Percentiles rank a stretch among this genome's conserved stretches.
Evolutionary conservation across 2,329 filamentous ascomycete species (phyloP).

Genomic region (Scortechinia acanthostroma): DNA sequence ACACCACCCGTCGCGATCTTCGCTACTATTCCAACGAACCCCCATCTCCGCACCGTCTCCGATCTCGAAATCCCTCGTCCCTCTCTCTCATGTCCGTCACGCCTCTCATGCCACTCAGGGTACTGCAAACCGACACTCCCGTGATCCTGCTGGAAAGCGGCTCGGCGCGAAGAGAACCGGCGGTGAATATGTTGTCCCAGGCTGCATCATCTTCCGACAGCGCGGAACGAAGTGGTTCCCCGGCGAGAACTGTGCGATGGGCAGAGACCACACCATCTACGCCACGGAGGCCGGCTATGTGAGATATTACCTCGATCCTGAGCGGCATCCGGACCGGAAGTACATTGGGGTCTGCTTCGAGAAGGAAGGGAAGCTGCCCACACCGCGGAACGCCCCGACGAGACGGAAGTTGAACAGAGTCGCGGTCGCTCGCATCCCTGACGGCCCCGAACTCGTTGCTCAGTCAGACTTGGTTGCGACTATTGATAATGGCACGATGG

Average conservation of each 20-base stretch:
- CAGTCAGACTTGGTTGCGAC: conserved; percentile 1
- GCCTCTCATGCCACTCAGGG: conserved; percentile 1
- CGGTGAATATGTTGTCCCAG: conserved; percentile 58
- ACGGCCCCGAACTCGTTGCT: background rate
- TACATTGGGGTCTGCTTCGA: conserved; percentile 63
- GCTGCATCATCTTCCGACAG: conserved; percentile 67
- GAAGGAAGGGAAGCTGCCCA: conserved; percentile 48
- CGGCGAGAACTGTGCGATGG: conserved; percentile 63
- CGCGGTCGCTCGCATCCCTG: background rate
- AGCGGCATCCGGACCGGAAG: conserved; percentile 49
- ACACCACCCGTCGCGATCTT: background rate
- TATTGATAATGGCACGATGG: background rate
- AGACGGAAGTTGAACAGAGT: background rate
- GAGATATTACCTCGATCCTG: conserved; percentile 60
- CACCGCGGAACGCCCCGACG: conserved; percentile 44
- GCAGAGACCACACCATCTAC: conserved; percentile 64
- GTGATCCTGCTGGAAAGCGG: conserved; percentile 58
- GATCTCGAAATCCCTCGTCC: background rate
- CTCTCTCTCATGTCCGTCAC: background rate
- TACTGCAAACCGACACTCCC: conserved; percentile 40
- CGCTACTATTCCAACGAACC: background rate
- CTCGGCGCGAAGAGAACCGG: conserved; percentile 61
- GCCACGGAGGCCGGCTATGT: conserved; percentile 57
- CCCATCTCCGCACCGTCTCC: background rate
- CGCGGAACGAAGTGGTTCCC: conserved; percentile 63